Base-by-base conservation (phyloP, 441 rosid species). In the Populus hybrid region DNA sequence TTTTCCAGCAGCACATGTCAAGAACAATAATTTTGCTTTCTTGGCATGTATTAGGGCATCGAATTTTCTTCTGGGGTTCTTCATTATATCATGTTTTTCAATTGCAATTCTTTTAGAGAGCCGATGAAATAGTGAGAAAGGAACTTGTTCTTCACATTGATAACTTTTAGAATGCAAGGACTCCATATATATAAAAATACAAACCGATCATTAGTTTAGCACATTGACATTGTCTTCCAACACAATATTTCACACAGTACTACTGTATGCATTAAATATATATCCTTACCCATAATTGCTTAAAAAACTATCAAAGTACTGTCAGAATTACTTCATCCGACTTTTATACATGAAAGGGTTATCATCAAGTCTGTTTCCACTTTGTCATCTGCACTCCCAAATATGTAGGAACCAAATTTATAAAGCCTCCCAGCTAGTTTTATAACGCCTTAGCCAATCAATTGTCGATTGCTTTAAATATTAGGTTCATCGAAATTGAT, bases 21-120 rank as follows among this genome's bases (percentile, higher is more conserved):
- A 65, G 50, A 16, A 10, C 76, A 72, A 78, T 78, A 67, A 78
- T 73, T 73, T 67, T 67, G 67, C 46, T 76, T 30, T 76, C 66
- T 10, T 68, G 50, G 73, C 69, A 69, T 16, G 34, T 9, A 46
- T 50, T 54, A 76, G 8, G 23, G 46, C 67, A 67, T 10, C 42
- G 34, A 23, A 20, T n/a, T 63, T n/a, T 61, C 6, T 35, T 35
- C 21, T 35, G 10, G 67, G 54, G 23, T 64, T 36, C 68, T 35
- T 7, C 67, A 63, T 70, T n/a, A 59, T 73, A 35, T 61, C 50
- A 73, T 73, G 57, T 38, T 66, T 73, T 73, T n/a, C 67, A 68
- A 61, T 21, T 20, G 21, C 30, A 21, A 18, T 68, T 68, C 2
- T 35, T 36, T 71, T 16, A 8, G 14, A 74, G 10, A 64, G 57